These are phyloP conservation scores for Tetracladium marchalianum DNA, from an alignment of 495 filamentous ascomycete genomes.

Conservation along the genomic window DNA sequence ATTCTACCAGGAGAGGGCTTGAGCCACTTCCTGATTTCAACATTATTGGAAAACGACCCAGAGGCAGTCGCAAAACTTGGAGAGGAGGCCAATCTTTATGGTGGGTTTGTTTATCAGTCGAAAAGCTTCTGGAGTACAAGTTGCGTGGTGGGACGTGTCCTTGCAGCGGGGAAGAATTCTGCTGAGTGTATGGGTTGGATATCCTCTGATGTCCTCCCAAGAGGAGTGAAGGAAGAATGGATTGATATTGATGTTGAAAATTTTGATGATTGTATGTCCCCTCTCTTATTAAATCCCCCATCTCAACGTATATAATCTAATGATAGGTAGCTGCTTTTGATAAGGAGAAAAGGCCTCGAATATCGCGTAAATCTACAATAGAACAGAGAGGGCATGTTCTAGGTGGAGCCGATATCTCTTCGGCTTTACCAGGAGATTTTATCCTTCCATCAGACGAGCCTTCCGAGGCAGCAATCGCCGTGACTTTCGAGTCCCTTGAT, in stretches of 20 bases:
- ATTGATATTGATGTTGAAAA: conserved; percentile 42
- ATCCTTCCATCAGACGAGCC: conserved; percentile 41
- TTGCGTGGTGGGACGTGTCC: conserved; percentile 65
- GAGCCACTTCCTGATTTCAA: conserved; percentile 68
- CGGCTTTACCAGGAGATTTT: conserved; percentile 47
- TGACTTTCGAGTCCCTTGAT: conserved; percentile 35
- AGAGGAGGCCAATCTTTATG: conserved; percentile 59
- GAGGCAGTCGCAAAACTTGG: conserved; percentile 56
- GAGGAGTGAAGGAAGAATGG: conserved; percentile 50
- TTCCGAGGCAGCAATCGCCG: conserved; percentile 25
- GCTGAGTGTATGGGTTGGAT: conserved; percentile 78
- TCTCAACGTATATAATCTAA: conserved; percentile 19
- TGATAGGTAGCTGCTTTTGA: conserved; percentile 25
- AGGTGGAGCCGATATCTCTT: conserved; percentile 35
- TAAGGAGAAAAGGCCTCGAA: conserved; percentile 23
- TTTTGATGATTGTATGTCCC: conserved; percentile 3
- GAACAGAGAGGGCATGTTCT: conserved; percentile 42
- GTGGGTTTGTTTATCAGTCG: conserved; percentile 62
- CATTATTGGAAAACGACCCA: conserved; percentile 65
- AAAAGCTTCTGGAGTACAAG: conserved; percentile 78
- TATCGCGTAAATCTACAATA: conserved; percentile 36
- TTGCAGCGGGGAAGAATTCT: conserved; percentile 53
- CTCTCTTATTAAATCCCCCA: conserved; percentile 5
- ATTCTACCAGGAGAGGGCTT: conserved; percentile 67
- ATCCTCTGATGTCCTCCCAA: conserved; percentile 45